A percentile compares a stretch with the other conserved stretches of the same genome.
Evolutionary conservation across 805 yeast genomes (phyloP).

Genomic region (Ogataea trehaloabstinens): DNA sequence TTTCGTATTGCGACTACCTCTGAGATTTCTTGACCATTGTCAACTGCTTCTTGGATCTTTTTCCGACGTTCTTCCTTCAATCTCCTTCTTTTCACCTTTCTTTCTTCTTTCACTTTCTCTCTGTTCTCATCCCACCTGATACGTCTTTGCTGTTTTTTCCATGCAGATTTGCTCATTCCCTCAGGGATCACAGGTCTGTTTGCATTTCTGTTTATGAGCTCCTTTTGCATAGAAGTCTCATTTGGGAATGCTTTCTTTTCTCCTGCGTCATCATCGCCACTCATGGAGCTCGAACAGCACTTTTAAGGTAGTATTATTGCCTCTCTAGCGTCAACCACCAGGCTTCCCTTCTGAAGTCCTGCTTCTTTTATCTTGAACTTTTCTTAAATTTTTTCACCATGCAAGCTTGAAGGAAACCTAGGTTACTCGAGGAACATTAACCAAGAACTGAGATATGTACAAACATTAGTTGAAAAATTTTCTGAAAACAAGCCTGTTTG

Average conservation of each 20-base stretch:
- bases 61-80: conserved; percentile 30
- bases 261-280: neutral
- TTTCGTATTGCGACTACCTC: conserved; percentile 36
- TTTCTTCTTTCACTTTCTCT: conserved; percentile 52
- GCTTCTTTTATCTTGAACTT: too few species aligned
- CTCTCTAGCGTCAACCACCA: too few species aligned
- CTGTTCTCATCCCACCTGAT: conserved; percentile 60
- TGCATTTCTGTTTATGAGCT: conserved; percentile 2
- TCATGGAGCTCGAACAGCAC: neutral
- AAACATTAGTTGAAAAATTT: too few species aligned
- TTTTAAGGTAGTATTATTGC: too few species aligned
- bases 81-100: conserved; percentile 54
- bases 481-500: too few species aligned
- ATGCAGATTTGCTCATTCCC: conserved; percentile 84
- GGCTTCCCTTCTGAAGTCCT: too few species aligned
- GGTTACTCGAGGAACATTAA: too few species aligned
- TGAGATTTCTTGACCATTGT: conserved; percentile 35
- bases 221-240: too few species aligned
- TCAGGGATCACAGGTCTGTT: conserved; percentile 53
- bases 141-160: conserved; percentile 66
- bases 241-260: neutral
- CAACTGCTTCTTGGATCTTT: conserved; percentile 34
- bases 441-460: too few species aligned
- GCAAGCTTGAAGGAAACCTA: too few species aligned
- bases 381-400: too few species aligned